Base-by-base conservation (phyloP, 2,329 filamentous ascomycete species). In the Botrytis pseudocinerea region DNA sequence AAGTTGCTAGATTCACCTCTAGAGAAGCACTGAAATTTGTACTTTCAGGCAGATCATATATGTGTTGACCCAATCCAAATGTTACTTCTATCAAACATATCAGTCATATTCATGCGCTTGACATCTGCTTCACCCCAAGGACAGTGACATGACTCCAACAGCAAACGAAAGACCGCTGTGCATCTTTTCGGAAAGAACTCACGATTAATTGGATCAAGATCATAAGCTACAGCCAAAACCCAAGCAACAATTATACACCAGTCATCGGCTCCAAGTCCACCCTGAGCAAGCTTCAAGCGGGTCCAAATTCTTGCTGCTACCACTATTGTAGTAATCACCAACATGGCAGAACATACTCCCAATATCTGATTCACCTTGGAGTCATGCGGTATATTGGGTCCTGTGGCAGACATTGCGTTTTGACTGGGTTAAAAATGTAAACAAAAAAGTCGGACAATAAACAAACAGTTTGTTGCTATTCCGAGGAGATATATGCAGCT, bases 291-390 rank as follows among this genome's bases (percentile, higher is more conserved):
- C 25, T 65, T 71, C 35, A 65, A 38, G 5, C 70, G 61, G 10
- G 40, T 48, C 61, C 42, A 71, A 0, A 71, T 35, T 66, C 70
- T 65, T 10, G 61, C 48, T 32, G 22, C 61, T 16, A 71, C 70
- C 7, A 71, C 70, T 48, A 71, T 8, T 38, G 61, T 66, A 16
- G 42, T 65, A 22, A 71, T 42, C 20, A 71, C 61, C 40, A 71
- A 65, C 70, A 71, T 71, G 22, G 70, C 28, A 44, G 70, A 59
- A 40, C 61, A 71, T 66, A 71, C 61, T 59, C 61, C 70, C 38
- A 65, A 38, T 12, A 71, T 54, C 48, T 71, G 70, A 22, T n/a
- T 25, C 8, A 14, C 70, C 48, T 57, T 65, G 28, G 70, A 71
- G 46, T 71, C 70, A 71, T 71, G 70, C 20, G 48, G 61, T 60